Percentiles rank a stretch among this genome's conserved stretches.
phyloP scores from a whole-genome alignment of 306 rosid species.

The Fragaria ananassa region DNA sequence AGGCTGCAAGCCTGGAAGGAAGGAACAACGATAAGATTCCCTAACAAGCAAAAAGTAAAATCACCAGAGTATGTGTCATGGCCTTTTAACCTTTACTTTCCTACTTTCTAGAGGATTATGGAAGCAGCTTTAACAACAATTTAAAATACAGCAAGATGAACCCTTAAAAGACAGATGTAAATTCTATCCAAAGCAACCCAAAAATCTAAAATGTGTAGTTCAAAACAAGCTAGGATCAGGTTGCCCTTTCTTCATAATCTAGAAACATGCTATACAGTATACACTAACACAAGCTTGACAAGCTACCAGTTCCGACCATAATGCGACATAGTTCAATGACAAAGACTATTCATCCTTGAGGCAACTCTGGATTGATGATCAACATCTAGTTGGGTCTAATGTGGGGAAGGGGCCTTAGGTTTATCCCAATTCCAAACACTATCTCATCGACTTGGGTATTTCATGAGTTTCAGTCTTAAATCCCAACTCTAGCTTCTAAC shows the following conservation, averaged over 20 bases:
- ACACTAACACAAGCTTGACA: neutral
- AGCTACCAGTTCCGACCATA: too few species aligned
- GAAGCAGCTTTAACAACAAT: neutral
- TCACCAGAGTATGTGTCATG: neutral
- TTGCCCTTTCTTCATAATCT: neutral
- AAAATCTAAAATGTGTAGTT: neutral
- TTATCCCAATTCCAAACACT: too few species aligned
- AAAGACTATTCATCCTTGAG: too few species aligned
- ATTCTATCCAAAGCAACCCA: neutral
- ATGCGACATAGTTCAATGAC: too few species aligned
- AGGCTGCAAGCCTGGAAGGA: neutral
- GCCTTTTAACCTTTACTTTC: constrained; percentile 5
- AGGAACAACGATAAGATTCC: constrained; percentile 8
- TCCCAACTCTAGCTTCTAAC: neutral
- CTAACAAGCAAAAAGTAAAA: constrained; percentile 3
- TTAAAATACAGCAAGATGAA: neutral
- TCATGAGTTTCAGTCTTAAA: neutral
- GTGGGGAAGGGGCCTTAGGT: too few species aligned
- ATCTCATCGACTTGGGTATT: too few species aligned
- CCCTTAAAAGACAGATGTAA: neutral
- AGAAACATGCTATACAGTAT: neutral
- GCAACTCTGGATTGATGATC: too few species aligned
- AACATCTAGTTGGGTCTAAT: too few species aligned
- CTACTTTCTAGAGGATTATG: neutral
- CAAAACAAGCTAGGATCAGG: neutral